Evolutionary conservation across 768 basidiomycete genomes (phyloP).

Genomic region (Lentinula edodes): DNA sequence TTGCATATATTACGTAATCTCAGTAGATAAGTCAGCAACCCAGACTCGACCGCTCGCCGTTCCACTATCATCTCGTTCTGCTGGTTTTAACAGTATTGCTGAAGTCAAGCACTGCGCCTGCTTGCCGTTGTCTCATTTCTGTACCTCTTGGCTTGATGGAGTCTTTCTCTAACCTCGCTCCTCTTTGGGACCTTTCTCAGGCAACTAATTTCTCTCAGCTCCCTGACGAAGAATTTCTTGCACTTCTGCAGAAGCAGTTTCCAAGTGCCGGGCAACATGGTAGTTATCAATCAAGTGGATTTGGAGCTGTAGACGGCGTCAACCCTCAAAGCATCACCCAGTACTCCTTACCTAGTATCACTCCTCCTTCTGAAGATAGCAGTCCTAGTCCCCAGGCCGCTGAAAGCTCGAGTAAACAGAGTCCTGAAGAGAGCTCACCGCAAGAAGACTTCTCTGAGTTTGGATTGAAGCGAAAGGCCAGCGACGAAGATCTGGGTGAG

Average conservation of each 20-base stretch:
- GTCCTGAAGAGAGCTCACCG: conserved; percentile 10
- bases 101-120: background rate
- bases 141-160: conserved; percentile 35
- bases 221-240: conserved; percentile 72
- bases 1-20: background rate
- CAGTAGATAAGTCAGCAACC: background rate
- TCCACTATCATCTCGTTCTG: background rate
- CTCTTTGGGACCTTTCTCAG: conserved; percentile 67
- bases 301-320: conserved; percentile 32
- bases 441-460: conserved; percentile 38
- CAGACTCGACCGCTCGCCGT: background rate
- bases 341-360: conserved; percentile 44
- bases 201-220: conserved; percentile 55
- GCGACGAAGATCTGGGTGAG: conserved; percentile 53
- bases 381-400: conserved; percentile 70
- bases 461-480: conserved; percentile 73
- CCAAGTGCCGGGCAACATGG: conserved; percentile 18
- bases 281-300: conserved; percentile 10
- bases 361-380: conserved; percentile 69
- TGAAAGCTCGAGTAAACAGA: conserved; percentile 22
- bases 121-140: background rate
- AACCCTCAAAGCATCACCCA: conserved; percentile 56
- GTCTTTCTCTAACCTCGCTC: conserved; percentile 36
- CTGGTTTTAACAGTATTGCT: background rate
- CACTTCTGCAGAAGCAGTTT: conserved; percentile 75